Evolutionary conservation across 441 rosid genomes (phyloP), one percentile per base, ranked within the genome.

Genomic region (Pelargonium citronellum): DNA sequence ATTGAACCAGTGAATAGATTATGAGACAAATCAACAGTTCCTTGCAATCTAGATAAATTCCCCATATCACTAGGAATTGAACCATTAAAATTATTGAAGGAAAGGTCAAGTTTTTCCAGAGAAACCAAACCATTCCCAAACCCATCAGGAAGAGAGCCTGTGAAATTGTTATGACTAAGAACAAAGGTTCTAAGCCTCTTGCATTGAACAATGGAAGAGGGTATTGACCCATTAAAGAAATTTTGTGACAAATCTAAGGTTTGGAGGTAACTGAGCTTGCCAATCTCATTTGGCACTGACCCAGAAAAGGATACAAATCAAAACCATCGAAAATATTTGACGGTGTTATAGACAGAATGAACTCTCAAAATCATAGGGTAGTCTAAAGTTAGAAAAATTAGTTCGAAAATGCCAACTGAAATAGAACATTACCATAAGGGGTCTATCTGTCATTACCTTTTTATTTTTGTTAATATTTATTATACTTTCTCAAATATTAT

Each of bases 251-350:
- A 67, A 71, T 67, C 78, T 11, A 75, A 70, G 15, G 24, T 27
- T 66, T 75, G 78, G 13, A 75, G 75, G 66, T 75, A 75, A 12
- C 34, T 46, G 69, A 71, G 78, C 27, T 62, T 5, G 65, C 75
- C 78, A 71, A 75, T 49, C 53, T 63, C 66, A 47, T 34, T n/a
- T 15, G 75, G 75, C 58, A 75, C 53, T 24, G 75, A 49, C 68
- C 78, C 78, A 47, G 75, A 71, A 2, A 75, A 68, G 72, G 74
- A 75, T n/a, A n/a, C n/a, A n/a, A n/a, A n/a, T n/a, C n/a, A n/a
- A n/a, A n/a, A n/a, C n/a, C n/a, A n/a, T n/a, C n/a, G n/a, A n/a
- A n/a, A n/a, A n/a, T n/a, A n/a, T n/a, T n/a, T n/a, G n/a, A n/a
- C n/a, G n/a, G n/a, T n/a, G n/a, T n/a, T n/a, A n/a, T n/a, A n/a